Evolutionary conservation across 306 rosid species (phyloP).

Genomic region (Dryas octopetala): DNA sequence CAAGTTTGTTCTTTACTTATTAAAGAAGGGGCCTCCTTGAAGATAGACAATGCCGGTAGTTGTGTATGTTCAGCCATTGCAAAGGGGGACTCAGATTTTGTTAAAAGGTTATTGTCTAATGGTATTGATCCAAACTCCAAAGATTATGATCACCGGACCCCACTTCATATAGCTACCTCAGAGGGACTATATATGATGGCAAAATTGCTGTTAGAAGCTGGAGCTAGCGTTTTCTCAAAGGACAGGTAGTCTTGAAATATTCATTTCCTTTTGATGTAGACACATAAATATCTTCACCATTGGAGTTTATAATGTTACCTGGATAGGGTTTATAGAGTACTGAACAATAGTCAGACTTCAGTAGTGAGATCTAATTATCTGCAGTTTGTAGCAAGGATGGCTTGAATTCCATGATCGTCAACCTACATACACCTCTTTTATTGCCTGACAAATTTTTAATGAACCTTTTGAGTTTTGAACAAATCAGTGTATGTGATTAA

Average conservation of each 20-base stretch:
- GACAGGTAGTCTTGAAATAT: slow-evolving; percentile 57
- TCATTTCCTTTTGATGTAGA: background rate
- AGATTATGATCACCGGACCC: slow-evolving; percentile 86
- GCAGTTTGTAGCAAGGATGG: background rate
- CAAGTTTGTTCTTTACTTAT: slow-evolving; percentile 67
- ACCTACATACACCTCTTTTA: background rate
- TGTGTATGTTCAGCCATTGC: slow-evolving; percentile 71
- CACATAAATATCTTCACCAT: background rate
- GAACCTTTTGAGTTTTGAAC: background rate
- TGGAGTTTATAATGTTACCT: background rate
- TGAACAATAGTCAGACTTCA: background rate
- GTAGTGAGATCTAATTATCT: background rate
- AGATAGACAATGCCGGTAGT: slow-evolving; percentile 64
- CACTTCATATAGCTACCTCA: slow-evolving; percentile 82
- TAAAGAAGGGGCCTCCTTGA: slow-evolving; percentile 71
- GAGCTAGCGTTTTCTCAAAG: slow-evolving; percentile 78
- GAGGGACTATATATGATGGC: slow-evolving; percentile 85
- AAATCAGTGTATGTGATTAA: no score
- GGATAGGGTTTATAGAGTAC: background rate
- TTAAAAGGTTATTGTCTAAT: slow-evolving; percentile 62
- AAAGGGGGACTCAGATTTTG: slow-evolving; percentile 80
- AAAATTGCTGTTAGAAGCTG: slow-evolving; percentile 71
- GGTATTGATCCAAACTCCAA: slow-evolving; percentile 86
- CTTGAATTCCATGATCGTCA: background rate
- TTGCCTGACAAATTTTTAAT: background rate